A percentile compares a stretch with the other conserved stretches of the same genome.
Conservation (phyloP, 805 yeast genomes). For the Candida tallmaniae region DNA sequence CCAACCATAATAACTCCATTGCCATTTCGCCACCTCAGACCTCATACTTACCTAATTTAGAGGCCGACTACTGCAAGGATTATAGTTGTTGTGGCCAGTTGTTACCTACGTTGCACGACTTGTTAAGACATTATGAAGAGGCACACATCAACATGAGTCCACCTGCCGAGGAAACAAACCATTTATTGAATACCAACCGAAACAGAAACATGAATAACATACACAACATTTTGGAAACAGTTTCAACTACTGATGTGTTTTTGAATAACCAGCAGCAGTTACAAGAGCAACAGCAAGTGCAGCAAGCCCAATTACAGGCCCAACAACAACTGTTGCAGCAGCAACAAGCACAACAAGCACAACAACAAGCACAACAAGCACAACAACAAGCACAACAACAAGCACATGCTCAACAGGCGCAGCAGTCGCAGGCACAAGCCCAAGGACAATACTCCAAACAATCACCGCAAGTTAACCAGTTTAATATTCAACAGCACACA, state of each 20-base stretch:
- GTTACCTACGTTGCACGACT: constrained; percentile 89
- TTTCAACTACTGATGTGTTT: constrained; percentile 89
- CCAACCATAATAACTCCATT: constrained; percentile 16
- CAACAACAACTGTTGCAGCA: constrained; percentile 15
- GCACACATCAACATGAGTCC: constrained; percentile 73
- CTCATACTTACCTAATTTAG: constrained; percentile 85
- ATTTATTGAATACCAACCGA: constrained; percentile 25
- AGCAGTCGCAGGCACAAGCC: constrained; percentile 10
- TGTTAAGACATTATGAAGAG: constrained; percentile 92
- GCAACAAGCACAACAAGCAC: constrained; percentile 14
- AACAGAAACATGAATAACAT: constrained; percentile 36
- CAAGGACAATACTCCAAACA: constrained; percentile 3
- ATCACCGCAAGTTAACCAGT: constrained; percentile 4
- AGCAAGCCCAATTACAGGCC: constrained; percentile 15
- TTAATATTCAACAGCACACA: constrained; percentile 10
- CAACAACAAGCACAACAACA: constrained; percentile 11
- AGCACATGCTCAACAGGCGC: constrained; percentile 10
- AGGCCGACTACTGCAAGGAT: constrained; percentile 94
- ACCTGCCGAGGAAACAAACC: constrained; percentile 33
- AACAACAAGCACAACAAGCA: constrained; percentile 12
- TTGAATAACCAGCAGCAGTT: constrained; percentile 37
- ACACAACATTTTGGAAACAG: constrained; percentile 75
- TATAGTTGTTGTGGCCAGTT: constrained; percentile 93
- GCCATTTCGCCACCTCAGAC: constrained; percentile 61
- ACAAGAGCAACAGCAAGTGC: constrained; percentile 13